Evolutionary conservation across 2,329 filamentous ascomycete species (phyloP).

Genomic region (Trichophaea hybrida): DNA sequence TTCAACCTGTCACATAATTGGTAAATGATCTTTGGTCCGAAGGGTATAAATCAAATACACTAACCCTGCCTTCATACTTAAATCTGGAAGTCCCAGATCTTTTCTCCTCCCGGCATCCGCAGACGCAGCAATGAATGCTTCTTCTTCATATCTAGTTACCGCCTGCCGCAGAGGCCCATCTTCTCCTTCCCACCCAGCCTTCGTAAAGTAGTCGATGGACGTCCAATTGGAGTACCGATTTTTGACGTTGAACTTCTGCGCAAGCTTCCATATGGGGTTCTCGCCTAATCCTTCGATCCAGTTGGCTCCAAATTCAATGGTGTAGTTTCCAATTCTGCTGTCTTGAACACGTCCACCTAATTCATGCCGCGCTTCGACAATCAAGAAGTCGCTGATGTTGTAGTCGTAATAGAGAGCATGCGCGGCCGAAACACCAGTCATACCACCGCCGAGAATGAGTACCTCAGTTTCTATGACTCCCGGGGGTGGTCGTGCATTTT

Average conservation of each 20-base stretch:
- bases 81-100: slow-evolving; percentile 46
- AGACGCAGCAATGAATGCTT: slow-evolving; percentile 34
- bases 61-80: slow-evolving; percentile 42
- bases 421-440: slow-evolving; percentile 49
- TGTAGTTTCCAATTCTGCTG: slow-evolving; percentile 42
- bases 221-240: slow-evolving; percentile 46
- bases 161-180: slow-evolving; percentile 32
- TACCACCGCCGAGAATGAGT: slow-evolving; percentile 42
- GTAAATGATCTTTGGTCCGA: too few relatives aligned
- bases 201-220: slow-evolving; percentile 46
- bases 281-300: slow-evolving; percentile 35
- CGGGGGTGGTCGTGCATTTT: background rate
- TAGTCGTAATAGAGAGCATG: slow-evolving; percentile 45
- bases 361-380: slow-evolving; percentile 47
- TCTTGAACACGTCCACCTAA: slow-evolving; percentile 50
- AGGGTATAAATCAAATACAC: too few relatives aligned
- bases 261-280: slow-evolving; percentile 22
- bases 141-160: slow-evolving; percentile 38
- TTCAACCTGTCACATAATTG: slow-evolving; percentile 30
- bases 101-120: slow-evolving; percentile 45
- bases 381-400: slow-evolving; percentile 48
- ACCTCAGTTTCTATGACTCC: slow-evolving; percentile 31
- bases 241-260: slow-evolving; percentile 41
- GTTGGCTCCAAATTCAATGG: slow-evolving; percentile 53
- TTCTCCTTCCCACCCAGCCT: slow-evolving; percentile 35